Evolutionary conservation across 495 filamentous ascomycete species (phyloP), one percentile per base, ranked within the genome.

Genomic region (Annulohypoxylon maeteangense): DNA sequence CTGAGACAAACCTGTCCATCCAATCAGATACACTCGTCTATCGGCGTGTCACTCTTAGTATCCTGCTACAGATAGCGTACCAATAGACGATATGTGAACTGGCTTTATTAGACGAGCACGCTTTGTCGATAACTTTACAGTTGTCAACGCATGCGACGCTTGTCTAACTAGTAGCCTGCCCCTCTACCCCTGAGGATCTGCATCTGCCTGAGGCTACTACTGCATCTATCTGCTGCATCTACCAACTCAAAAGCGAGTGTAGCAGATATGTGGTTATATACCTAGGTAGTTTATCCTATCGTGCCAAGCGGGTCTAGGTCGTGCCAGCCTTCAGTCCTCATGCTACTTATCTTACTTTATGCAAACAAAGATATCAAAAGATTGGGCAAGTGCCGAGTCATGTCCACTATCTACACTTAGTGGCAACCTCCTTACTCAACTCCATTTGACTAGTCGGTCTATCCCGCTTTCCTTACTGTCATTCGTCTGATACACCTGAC

Each of bases 241-340:
- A 22, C 51, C 60, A 45, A 50, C 58, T 18, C 34, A 32, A 16
- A 22, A 18, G 32, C 18, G 29, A 14, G 20, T n/a, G 8, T 71
- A 48, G n/a, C n/a, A n/a, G n/a, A n/a, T n/a, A n/a, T n/a, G n/a
- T n/a, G n/a, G n/a, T n/a, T n/a, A n/a, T n/a, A n/a, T n/a, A n/a
- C n/a, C n/a, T n/a, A n/a, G 20, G 10, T 40, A 64, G 27, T 56
- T 65, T 68, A 68, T 38, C 62, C 65, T 73, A 73, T 69, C 65
- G 7, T 50, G 70, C 70, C 70, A 73, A 73, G 70, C 48, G 42
- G 31, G 54, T 65, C 70, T 65, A 51, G 70, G 54, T 72, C 59
- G n/a, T n/a, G n/a, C n/a, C n/a, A 53, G 11, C 25, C 25, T 53
- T 53, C 12, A n/a, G 31, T 7, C 25, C 25, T 53, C 25, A 16